Evolutionary conservation across 192 early-diverging fungal genomes (phyloP).

Genomic region (Powellomyces hirtus): DNA sequence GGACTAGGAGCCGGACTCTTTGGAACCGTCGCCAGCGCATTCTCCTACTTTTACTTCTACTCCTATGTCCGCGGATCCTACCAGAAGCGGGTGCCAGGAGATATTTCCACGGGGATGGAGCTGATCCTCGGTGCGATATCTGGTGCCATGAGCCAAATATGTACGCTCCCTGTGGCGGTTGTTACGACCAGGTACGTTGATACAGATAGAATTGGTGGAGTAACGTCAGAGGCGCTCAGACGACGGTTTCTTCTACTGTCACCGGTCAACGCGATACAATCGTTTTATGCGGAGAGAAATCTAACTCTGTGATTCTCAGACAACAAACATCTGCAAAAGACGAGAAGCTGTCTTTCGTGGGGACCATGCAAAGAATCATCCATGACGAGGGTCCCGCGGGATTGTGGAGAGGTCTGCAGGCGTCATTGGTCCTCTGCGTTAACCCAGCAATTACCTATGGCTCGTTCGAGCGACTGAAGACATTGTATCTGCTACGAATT

Average conservation of each 20-base stretch:
- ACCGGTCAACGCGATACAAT: too few relatives aligned
- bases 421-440: slow-evolving; percentile 84
- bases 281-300: background rate
- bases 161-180: slow-evolving; percentile 92
- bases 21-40: slow-evolving; percentile 51
- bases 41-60: slow-evolving; percentile 64
- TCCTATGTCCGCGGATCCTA: slow-evolving; percentile 41
- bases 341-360: slow-evolving; percentile 64
- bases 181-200: slow-evolving; percentile 82
- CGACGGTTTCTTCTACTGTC: background rate
- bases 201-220: background rate
- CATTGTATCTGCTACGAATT: slow-evolving; percentile 26
- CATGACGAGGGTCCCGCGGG: slow-evolving; percentile 73
- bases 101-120: slow-evolving; percentile 83
- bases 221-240: background rate
- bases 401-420: slow-evolving; percentile 89
- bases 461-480: slow-evolving; percentile 78
- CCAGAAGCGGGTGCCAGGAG: slow-evolving; percentile 25
- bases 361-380: slow-evolving; percentile 69
- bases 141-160: slow-evolving; percentile 81
- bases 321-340: slow-evolving; percentile 77
- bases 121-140: slow-evolving; percentile 85
- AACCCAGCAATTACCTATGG: slow-evolving; percentile 99
- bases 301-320: slow-evolving; percentile 23
- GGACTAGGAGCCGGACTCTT: slow-evolving; percentile 82